Evolutionary conservation across 1,284 basidiomycete species (phyloP).

Genomic region (Quambalaria eucalypti): DNA sequence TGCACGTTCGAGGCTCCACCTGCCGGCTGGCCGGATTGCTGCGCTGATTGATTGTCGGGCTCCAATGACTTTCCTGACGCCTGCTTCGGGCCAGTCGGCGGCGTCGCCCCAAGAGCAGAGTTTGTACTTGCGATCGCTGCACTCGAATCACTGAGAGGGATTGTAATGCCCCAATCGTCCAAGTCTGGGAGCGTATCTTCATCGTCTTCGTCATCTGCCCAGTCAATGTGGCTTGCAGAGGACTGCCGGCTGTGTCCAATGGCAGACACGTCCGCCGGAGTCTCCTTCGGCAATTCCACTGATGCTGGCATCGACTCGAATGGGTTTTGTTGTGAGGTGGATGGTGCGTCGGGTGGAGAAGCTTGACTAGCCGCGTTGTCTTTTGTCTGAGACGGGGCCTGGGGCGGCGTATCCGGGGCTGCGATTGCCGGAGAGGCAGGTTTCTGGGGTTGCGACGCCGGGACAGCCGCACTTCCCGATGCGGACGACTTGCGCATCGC

Average conservation of each 20-base stretch:
- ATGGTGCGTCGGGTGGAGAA: constrained; percentile 1
- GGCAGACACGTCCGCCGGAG: background rate
- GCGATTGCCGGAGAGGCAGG: no score
- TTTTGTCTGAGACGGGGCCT: background rate
- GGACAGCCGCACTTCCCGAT: no score
- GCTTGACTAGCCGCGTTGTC: background rate
- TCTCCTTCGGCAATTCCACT: background rate
- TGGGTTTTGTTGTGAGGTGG: background rate
- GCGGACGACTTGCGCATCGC: no score
- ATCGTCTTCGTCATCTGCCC: constrained; percentile 35
- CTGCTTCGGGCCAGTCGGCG: background rate
- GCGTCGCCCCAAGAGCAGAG: background rate
- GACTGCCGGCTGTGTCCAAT: constrained; percentile 1
- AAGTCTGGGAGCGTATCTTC: constrained; percentile 32
- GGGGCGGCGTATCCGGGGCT: no score
- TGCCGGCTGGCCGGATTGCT: no score
- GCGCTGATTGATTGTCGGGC: no score
- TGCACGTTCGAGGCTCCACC: no score
- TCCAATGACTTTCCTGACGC: background rate
- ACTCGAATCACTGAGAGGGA: background rate
- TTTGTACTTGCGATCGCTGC: background rate
- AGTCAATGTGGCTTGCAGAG: constrained; percentile 11
- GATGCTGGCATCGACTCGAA: background rate
- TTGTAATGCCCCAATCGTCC: constrained; percentile 26
- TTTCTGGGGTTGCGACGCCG: no score